Percentiles rank a stretch among this genome's conserved stretches.
phyloP scores from a whole-genome alignment of 306 rosid genomes.

The Lathyrus tuberosus region DNA sequence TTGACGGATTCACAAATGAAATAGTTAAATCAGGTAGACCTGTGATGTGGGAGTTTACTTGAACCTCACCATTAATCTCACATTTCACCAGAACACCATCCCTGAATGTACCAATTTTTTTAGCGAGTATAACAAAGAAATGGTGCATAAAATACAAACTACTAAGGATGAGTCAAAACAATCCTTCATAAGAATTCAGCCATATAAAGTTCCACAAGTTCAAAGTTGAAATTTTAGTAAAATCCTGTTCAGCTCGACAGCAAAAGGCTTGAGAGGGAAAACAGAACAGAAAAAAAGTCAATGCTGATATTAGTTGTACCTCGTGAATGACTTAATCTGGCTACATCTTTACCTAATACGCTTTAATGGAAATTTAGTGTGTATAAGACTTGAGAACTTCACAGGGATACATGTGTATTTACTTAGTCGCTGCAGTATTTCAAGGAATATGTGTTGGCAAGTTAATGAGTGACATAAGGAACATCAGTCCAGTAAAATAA shows the following conservation, averaged over 20 bases:
- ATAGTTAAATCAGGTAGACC: constrained; percentile 94
- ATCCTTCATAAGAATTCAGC: constrained; percentile 16
- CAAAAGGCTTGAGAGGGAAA: constrained; percentile 6
- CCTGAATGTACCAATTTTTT: constrained; percentile 51
- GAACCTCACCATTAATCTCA: constrained; percentile 87
- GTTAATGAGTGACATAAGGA: constrained; percentile 14
- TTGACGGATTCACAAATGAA: constrained; percentile 83
- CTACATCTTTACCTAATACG: constrained; percentile 17
- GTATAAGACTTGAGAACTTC: constrained; percentile 4
- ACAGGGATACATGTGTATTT: constrained; percentile 16
- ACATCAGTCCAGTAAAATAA: constrained; percentile 18
- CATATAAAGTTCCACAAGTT: constrained; percentile 31
- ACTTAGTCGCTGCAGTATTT: constrained; percentile 14
- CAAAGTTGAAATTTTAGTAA: constrained; percentile 13
- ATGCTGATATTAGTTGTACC: neutral
- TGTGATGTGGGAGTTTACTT: constrained; percentile 88
- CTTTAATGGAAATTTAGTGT: constrained; percentile 1
- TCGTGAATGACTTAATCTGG: constrained; percentile 13
- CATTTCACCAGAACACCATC: constrained; percentile 87
- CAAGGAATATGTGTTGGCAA: constrained; percentile 30
- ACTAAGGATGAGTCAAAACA: constrained; percentile 20
- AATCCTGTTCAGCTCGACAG: constrained; percentile 30
- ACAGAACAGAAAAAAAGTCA: neutral
- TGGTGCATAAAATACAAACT: constrained; percentile 9
- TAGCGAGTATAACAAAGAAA: constrained; percentile 32